Conservation (phyloP, 2,329 filamentous ascomycete species). For the Didymella keratinophila region DNA sequence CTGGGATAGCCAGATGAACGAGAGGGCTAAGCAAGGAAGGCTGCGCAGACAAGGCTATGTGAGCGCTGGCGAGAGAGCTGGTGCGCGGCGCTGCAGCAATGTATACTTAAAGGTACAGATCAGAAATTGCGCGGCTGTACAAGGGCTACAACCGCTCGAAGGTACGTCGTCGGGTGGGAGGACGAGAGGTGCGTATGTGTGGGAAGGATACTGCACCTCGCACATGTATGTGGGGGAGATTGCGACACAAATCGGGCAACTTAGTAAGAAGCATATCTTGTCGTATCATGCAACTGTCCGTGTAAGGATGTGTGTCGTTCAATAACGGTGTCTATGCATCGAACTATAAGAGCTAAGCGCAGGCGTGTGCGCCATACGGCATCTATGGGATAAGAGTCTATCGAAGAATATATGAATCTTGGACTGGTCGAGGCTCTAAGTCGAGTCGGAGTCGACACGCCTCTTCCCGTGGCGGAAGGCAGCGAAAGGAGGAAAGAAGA, state of each 20-base stretch:
- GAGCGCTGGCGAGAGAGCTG: background rate
- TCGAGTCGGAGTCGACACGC: slow-evolving; percentile 8
- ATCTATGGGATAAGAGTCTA: slow-evolving; percentile 7
- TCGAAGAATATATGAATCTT: background rate
- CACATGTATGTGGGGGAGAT: background rate
- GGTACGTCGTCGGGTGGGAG: background rate
- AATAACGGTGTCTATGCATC: background rate
- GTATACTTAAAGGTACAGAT: background rate
- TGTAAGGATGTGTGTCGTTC: background rate
- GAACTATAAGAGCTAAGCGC: background rate
- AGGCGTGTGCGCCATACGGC: background rate
- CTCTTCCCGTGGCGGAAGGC: slow-evolving; percentile 28
- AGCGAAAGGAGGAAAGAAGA: slow-evolving; percentile 41
- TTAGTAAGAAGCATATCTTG: background rate
- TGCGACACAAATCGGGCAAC: background rate
- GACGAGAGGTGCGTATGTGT: background rate
- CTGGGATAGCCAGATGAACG: background rate
- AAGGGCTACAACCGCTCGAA: too few species aligned
- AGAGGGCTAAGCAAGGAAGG: background rate
- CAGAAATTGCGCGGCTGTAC: background rate
- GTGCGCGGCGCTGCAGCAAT: background rate
- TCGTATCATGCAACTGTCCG: background rate
- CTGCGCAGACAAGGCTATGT: background rate
- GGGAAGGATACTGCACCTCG: background rate
- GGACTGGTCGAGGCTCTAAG: background rate